These are phyloP conservation scores for Leavenworthia alabamica DNA, from an alignment of 345 rosid genomes.

Conservation along the genomic window DNA sequence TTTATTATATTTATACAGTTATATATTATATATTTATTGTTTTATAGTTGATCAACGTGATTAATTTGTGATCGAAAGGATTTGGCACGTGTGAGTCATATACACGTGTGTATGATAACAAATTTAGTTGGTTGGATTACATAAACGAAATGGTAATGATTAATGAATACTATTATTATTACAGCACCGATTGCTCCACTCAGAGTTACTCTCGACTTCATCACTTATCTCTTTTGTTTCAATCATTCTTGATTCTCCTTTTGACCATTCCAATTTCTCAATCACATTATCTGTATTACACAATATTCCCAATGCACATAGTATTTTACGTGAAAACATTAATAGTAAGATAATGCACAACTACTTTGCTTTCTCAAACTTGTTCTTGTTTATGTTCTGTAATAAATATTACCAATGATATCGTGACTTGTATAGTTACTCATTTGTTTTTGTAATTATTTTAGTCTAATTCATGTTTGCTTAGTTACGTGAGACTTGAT, in stretches of 20 bases:
- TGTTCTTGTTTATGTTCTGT: not conserved
- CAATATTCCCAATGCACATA: not conserved
- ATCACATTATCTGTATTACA: not conserved
- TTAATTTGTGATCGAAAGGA: no score
- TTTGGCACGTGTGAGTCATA: conserved; percentile 5
- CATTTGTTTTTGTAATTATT: no score
- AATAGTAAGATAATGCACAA: not conserved
- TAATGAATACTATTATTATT: conserved; percentile 17
- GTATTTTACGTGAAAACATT: not conserved
- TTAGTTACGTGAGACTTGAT: not conserved
- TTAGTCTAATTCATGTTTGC: not conserved
- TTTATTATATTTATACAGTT: no score
- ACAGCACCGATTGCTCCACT: conserved; percentile 32
- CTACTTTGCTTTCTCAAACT: not conserved
- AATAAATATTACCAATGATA: not conserved
- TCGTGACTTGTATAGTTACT: no score
- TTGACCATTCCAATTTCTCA: conserved; percentile 29
- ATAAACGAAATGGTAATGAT: conserved; percentile 19
- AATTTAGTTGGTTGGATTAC: conserved; percentile 18
- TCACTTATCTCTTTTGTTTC: conserved; percentile 21
- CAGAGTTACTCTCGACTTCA: conserved; percentile 17
- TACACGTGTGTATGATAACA: conserved; percentile 23
- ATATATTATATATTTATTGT: no score
- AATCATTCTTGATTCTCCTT: conserved; percentile 21
- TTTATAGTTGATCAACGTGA: no score